Conservation (phyloP, 345 rosid species). For the Litchi chinensis region DNA sequence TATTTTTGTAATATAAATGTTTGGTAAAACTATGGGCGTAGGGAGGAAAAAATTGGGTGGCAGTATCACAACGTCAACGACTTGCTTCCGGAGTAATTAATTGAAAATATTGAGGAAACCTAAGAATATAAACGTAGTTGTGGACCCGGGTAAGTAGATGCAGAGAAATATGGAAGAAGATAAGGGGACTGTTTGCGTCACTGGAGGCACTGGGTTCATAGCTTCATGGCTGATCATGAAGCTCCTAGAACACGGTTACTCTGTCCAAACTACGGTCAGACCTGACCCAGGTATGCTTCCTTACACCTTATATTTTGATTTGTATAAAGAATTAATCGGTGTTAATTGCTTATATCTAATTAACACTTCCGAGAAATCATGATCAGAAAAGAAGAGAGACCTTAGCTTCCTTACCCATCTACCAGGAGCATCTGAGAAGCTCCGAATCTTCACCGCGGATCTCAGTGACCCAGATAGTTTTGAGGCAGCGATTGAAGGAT, state of each 20-base stretch:
- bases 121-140: too few relatives aligned
- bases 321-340: too few relatives aligned
- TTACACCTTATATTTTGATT: too few relatives aligned
- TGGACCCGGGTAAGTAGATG: too few relatives aligned
- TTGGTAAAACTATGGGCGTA: too few relatives aligned
- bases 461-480: slow-evolving; percentile 52
- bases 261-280: slow-evolving; percentile 54
- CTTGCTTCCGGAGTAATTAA: too few relatives aligned
- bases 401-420: slow-evolving; percentile 53
- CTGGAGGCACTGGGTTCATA: slow-evolving; percentile 58
- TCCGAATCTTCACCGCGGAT: slow-evolving; percentile 49
- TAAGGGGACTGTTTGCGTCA: slow-evolving; percentile 49
- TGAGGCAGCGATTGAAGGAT: slow-evolving; percentile 54
- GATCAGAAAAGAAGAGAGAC: slow-evolving; percentile 51
- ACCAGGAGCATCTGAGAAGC: slow-evolving; percentile 56
- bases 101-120: too few relatives aligned
- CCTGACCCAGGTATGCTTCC: slow-evolving; percentile 30
- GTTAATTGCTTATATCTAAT: too few relatives aligned
- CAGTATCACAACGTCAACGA: too few relatives aligned
- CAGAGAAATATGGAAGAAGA: slow-evolving; percentile 22
- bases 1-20: too few relatives aligned
- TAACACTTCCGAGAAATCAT: background rate
- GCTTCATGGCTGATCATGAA: slow-evolving; percentile 64
- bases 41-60: too few relatives aligned
- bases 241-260: slow-evolving; percentile 54